Conservation (phyloP, 2,329 filamentous ascomycete genomes). For the Sphaerulina musiva region DNA sequence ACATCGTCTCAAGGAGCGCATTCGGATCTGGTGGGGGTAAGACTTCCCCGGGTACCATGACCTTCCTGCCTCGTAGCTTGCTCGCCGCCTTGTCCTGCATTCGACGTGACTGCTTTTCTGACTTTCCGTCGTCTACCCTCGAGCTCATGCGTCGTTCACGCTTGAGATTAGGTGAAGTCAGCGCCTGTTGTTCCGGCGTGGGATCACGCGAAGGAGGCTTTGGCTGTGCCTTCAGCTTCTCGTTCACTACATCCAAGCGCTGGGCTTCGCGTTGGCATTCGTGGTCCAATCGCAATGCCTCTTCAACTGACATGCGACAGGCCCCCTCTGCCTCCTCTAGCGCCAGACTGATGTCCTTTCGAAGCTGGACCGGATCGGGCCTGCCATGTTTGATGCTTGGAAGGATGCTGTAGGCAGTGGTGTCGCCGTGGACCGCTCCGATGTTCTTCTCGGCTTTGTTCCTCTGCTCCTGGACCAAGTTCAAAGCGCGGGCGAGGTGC, state of each 20-base stretch:
- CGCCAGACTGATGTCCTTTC: conserved; percentile 51
- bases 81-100: conserved; percentile 31
- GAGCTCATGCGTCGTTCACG: conserved; percentile 29
- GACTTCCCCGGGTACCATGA: conserved; percentile 41
- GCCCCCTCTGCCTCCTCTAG: conserved; percentile 32
- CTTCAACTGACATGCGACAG: conserved; percentile 34
- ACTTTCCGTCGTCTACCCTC: conserved; percentile 24
- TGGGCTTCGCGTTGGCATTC: conserved; percentile 39
- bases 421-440: conserved; percentile 43
- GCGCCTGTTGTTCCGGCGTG: conserved; percentile 39
- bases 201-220: conserved; percentile 56
- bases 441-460: conserved; percentile 39
- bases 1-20: conserved; percentile 33
- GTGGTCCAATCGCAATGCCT: conserved; percentile 32
- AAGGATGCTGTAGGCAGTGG: conserved; percentile 45
- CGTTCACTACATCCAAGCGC: conserved; percentile 53
- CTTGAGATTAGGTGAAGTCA: conserved; percentile 33
- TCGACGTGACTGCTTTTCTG: conserved; percentile 25
- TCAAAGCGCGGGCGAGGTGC: conserved; percentile 57
- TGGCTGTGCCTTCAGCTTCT: conserved; percentile 56
- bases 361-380: conserved; percentile 48
- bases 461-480: conserved; percentile 52
- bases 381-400: conserved; percentile 45
- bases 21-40: conserved; percentile 42
- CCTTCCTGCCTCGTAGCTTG: conserved; percentile 33